Conservation (phyloP, 768 basidiomycete genomes). For the Candolleomyces aberdarensis region DNA sequence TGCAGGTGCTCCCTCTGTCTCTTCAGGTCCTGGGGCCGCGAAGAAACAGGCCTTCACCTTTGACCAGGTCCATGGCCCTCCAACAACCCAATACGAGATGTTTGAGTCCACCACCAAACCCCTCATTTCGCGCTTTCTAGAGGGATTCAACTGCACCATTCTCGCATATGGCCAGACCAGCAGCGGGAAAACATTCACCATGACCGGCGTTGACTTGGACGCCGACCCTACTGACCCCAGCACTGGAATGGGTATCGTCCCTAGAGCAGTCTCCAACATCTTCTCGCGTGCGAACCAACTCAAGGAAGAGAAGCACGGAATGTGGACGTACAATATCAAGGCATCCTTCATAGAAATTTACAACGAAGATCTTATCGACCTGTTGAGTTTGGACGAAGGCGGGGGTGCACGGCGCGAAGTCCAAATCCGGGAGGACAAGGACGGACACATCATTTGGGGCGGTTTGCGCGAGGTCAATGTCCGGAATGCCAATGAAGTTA, state of each 20-base stretch:
- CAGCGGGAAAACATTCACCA: slow-evolving; percentile 95
- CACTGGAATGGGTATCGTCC: slow-evolving; percentile 93
- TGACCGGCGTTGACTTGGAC: slow-evolving; percentile 94
- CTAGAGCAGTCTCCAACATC: slow-evolving; percentile 86
- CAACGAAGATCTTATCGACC: slow-evolving; percentile 97
- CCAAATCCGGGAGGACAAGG: slow-evolving; percentile 95
- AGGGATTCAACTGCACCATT: slow-evolving; percentile 97
- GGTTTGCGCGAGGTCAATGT: slow-evolving; percentile 92
- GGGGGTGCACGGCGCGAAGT: slow-evolving; percentile 76
- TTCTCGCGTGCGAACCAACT: slow-evolving; percentile 76
- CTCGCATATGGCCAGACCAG: slow-evolving; percentile 98
- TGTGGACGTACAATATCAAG: slow-evolving; percentile 80
- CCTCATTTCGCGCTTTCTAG: slow-evolving; percentile 81
- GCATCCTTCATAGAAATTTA: slow-evolving; percentile 97
- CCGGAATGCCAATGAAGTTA: slow-evolving; percentile 82
- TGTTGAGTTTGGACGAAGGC: slow-evolving; percentile 73
- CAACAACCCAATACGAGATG: slow-evolving; percentile 79
- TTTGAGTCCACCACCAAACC: slow-evolving; percentile 84
- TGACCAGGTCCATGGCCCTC: slow-evolving; percentile 91
- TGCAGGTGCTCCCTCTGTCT: slow-evolving; percentile 47
- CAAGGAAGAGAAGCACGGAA: slow-evolving; percentile 68
- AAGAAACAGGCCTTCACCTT: slow-evolving; percentile 90
- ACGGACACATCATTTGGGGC: slow-evolving; percentile 95
- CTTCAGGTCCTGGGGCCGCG: slow-evolving; percentile 37
- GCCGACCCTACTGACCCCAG: slow-evolving; percentile 78